A percentile compares a stretch with the other conserved stretches of the same genome.
Evolutionary conservation across 2,329 filamentous ascomycete genomes (phyloP).

Genomic region (Fonsecaea pugnacius): DNA sequence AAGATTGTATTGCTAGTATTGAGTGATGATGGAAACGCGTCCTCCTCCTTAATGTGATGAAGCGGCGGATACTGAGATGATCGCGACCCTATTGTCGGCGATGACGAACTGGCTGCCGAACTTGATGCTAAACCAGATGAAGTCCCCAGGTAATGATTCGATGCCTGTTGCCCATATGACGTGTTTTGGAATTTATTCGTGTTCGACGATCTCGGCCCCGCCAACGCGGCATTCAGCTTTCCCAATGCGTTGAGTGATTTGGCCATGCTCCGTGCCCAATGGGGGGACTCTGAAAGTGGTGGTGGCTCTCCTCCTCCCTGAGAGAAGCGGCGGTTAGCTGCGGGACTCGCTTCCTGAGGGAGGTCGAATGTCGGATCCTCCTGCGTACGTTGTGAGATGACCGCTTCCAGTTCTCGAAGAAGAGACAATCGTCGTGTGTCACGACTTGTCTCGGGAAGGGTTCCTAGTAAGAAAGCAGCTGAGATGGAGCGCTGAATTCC

Average conservation of each 20-base stretch:
- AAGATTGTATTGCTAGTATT: slow-evolving; percentile 15
- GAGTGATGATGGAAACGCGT: slow-evolving; percentile 26
- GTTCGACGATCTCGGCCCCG: slow-evolving; percentile 24
- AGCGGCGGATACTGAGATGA: slow-evolving; percentile 18
- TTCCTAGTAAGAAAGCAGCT: slow-evolving; percentile 53
- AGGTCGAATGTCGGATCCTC: slow-evolving; percentile 35
- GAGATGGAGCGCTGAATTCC: slow-evolving; percentile 54
- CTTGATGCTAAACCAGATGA: slow-evolving; percentile 9
- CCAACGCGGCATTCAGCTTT: slow-evolving; percentile 50
- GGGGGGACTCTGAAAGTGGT: slow-evolving; percentile 37
- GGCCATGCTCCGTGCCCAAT: slow-evolving; percentile 53
- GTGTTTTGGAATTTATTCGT: slow-evolving; percentile 14
- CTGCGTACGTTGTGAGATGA: slow-evolving; percentile 50
- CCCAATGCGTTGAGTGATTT: slow-evolving; percentile 53
- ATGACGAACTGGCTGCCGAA: not conserved
- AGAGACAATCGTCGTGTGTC: slow-evolving; percentile 48
- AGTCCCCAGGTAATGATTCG: slow-evolving; percentile 8
- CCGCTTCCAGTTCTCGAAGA: slow-evolving; percentile 49
- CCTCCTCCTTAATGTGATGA: slow-evolving; percentile 24
- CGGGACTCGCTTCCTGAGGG: slow-evolving; percentile 29
- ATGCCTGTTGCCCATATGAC: slow-evolving; percentile 17
- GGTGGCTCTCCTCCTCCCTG: slow-evolving; percentile 22
- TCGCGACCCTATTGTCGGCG: slow-evolving; percentile 18
- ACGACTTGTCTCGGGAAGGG: slow-evolving; percentile 51
- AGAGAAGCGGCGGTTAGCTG: slow-evolving; percentile 25